Percentiles rank a stretch among this genome's conserved stretches.
Evolutionary conservation across 2,329 filamentous ascomycete species (phyloP).

Genomic region (Fusarium agapanthi): DNA sequence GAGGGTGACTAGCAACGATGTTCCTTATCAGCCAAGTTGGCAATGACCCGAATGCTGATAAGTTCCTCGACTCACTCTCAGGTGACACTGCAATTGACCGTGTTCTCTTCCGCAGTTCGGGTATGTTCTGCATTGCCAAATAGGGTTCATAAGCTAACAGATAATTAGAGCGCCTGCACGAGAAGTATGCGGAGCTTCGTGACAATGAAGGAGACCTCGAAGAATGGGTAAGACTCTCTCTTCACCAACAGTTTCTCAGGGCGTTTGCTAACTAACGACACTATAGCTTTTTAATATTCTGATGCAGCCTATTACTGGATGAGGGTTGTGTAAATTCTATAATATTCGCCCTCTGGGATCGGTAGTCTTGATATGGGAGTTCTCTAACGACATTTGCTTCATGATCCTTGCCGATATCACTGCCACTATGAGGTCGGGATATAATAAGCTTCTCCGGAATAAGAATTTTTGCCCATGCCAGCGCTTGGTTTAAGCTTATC

Average conservation of each 20-base stretch:
- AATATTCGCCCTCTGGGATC: background rate
- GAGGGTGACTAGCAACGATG: background rate
- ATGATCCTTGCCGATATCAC: background rate
- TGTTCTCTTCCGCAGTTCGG: background rate
- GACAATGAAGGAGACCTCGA: background rate
- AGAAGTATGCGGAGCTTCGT: background rate
- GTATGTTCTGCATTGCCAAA: accelerated
- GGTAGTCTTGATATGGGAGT: background rate
- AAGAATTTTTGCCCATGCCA: too few species aligned
- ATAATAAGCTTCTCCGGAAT: background rate
- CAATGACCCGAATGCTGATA: background rate
- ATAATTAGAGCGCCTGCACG: background rate
- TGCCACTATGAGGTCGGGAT: background rate
- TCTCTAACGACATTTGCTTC: background rate
- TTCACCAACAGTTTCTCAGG: accelerated
- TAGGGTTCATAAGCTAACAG: accelerated
- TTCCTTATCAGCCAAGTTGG: background rate
- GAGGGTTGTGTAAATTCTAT: accelerated
- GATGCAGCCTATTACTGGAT: background rate
- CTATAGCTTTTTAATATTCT: background rate
- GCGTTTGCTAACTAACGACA: accelerated
- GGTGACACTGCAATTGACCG: background rate
- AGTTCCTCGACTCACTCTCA: background rate
- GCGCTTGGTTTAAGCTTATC: background rate
- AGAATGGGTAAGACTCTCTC: background rate